A percentile compares a stretch with the other conserved stretches of the same genome.
phyloP scores from a whole-genome alignment of 306 rosid species.

The Carpinus fangiana region DNA sequence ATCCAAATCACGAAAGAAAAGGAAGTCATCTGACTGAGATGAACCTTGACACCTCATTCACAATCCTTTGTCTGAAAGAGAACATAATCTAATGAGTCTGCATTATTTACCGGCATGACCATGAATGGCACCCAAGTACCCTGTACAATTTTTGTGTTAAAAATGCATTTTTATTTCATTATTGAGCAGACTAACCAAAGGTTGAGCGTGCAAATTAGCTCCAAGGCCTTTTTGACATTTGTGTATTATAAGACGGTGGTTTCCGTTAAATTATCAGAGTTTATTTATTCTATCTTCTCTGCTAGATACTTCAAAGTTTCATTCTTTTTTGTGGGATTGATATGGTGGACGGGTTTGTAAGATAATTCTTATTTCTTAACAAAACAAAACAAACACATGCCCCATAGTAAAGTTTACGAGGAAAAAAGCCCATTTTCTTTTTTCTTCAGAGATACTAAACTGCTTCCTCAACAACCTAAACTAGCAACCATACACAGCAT shows the following conservation, averaged over 20 bases:
- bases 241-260: not conserved
- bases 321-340: no score
- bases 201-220: not conserved
- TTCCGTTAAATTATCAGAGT: not conserved
- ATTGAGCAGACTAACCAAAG: not conserved
- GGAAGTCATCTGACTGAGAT: conserved; percentile 15
- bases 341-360: no score
- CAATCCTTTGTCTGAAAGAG: not conserved
- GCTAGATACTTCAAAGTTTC: no score
- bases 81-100: not conserved
- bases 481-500: not conserved
- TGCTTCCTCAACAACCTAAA: not conserved
- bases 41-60: not conserved
- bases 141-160: not conserved
- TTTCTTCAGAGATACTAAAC: not conserved
- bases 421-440: not conserved
- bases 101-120: not conserved
- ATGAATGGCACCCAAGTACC: not conserved
- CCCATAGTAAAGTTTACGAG: no score
- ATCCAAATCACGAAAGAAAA: conserved; percentile 40
- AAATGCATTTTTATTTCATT: not conserved
- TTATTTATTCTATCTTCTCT: no score
- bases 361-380: no score
- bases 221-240: not conserved
- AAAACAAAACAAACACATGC: no score